Conservation (phyloP, 208 protist species). For the Trichomonas vaginalis region DNA sequence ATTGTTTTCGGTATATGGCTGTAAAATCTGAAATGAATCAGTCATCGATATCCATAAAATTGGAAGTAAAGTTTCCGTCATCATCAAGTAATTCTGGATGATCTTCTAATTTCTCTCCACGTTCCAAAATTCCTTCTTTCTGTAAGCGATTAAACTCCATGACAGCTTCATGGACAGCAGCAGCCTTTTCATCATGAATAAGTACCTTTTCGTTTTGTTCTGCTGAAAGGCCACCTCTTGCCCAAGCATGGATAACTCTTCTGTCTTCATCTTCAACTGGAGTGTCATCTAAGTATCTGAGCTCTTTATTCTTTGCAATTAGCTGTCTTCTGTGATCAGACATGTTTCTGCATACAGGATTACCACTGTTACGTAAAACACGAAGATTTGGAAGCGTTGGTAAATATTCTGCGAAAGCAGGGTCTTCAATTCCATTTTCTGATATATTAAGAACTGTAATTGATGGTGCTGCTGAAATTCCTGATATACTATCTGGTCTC, state of each 20-base stretch:
- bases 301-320: background rate
- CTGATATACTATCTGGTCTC: background rate
- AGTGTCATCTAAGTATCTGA: background rate
- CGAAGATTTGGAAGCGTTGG: background rate
- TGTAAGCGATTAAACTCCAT: background rate
- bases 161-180: background rate
- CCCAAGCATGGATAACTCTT: background rate
- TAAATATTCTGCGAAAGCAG: background rate
- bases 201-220: background rate
- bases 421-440: background rate
- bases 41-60: background rate
- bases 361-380: background rate
- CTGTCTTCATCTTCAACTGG: background rate
- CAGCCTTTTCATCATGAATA: background rate
- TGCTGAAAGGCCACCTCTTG: background rate
- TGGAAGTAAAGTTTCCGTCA: background rate
- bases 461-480: background rate
- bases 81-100: background rate
- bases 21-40: no score
- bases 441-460: background rate
- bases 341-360: background rate
- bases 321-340: background rate
- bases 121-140: background rate
- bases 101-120: background rate
- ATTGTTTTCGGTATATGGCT: no score